Evolutionary conservation across 116 monocot genomes (phyloP).

Genomic region (Posidonia oceanica): DNA sequence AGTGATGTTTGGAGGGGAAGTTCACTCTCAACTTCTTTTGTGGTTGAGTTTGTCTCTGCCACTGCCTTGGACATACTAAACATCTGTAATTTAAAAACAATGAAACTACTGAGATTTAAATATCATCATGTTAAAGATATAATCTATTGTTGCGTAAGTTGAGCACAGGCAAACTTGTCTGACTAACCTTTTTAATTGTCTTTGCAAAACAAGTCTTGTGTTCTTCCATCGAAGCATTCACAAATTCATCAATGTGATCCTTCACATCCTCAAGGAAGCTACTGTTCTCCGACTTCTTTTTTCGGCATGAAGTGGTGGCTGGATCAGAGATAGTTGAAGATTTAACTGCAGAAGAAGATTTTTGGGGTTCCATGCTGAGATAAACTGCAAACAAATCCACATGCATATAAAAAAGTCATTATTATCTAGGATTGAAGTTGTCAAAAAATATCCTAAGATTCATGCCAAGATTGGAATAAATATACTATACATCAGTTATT

Average conservation of each 20-base stretch:
- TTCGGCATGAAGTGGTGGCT: conserved; percentile 35
- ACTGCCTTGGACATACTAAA: conserved; percentile 57
- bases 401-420: too few relatives aligned
- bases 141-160: not conserved
- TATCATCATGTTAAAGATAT: not conserved
- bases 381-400: not conserved
- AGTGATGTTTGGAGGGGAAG: conserved; percentile 41
- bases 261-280: conserved; percentile 35
- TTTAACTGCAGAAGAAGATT: conserved; percentile 2
- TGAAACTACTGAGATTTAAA: not conserved
- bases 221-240: conserved; percentile 63
- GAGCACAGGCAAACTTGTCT: not conserved
- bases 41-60: conserved; percentile 20
- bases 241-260: conserved; percentile 55
- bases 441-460: too few relatives aligned
- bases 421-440: too few relatives aligned
- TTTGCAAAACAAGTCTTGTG: conserved; percentile 61
- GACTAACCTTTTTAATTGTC: conserved; percentile 45
- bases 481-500: too few relatives aligned
- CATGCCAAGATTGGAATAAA: too few relatives aligned
- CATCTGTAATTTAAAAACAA: conserved; percentile 28
- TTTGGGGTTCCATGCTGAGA: not conserved
- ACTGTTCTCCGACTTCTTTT: conserved; percentile 40
- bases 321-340: conserved; percentile 3
- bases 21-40: conserved; percentile 39